Evolutionary conservation across 805 yeast genomes (phyloP), one percentile per base, ranked within the genome.

Genomic region (Suhomyces emberorum): DNA sequence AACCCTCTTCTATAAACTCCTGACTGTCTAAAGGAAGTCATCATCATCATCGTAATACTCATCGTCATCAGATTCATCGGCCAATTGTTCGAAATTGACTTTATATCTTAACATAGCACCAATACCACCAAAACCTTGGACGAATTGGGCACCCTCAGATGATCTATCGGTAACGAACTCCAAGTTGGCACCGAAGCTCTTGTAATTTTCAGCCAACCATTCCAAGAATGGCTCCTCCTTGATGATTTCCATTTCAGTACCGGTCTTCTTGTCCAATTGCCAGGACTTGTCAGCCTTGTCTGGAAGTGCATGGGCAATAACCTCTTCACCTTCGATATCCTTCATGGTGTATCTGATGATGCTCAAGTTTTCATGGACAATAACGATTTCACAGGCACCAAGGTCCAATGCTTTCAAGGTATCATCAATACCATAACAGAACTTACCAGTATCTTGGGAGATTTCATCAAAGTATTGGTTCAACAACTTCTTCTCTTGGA

Each of bases 101-200:
- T 88, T 88, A 69, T 93, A 93, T 71, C 99, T 88, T 62, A 93
- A 72, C 52, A 93, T 62, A 40, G 96, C 97, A 63, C 99, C 99
- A 49, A 93, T 78, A 70, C 98, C 99, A 83, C 99, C 99, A 59
- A 93, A 93, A 42, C 99, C 99, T 53, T 81, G 83, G 42, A 84
- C 95, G 65, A 93, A 93, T 72, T 93, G 99, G 30, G 98, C 95
- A 74, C 99, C 99, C 69, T 93, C 99, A 29, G 95, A 83, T 15
- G 96, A 85, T 69, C 88, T 81, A 70, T 93, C 98, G 34, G 97
- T 86, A 50, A 93, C 96, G 53, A 93, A 93, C 71, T 93, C 99
- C 54, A 93, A 76, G 42, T 83, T 79, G 35, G 98, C 96, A 77
- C 99, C 99, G 55, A 77, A 93, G 55, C 77, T 84, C 61, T 81